Evolutionary conservation across 2,329 filamentous ascomycete species (phyloP).

Genomic region (Lizonia empirigonia): DNA sequence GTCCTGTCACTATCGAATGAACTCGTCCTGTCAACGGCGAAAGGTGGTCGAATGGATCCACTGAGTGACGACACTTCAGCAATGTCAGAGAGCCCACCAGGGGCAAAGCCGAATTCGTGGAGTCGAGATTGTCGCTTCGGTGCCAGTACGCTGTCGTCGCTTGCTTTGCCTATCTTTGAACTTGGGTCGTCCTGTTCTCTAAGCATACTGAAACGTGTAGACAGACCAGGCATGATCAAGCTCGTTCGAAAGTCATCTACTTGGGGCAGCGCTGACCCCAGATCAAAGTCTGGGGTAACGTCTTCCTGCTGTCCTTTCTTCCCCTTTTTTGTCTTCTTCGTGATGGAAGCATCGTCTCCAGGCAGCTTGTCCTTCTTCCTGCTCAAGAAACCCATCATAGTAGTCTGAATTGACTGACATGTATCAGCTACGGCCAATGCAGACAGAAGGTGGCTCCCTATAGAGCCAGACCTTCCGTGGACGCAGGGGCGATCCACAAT

Average conservation of each 20-base stretch:
- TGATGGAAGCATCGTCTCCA: slow-evolving; percentile 40
- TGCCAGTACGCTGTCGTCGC: slow-evolving; percentile 89
- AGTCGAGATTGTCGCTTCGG: slow-evolving; percentile 81
- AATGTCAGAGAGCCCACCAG: slow-evolving; percentile 74
- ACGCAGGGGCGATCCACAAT: neutral
- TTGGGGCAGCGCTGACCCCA: slow-evolving; percentile 75
- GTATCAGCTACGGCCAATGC: slow-evolving; percentile 3
- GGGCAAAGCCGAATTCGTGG: slow-evolving; percentile 70
- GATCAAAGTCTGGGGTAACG: slow-evolving; percentile 70
- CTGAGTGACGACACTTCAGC: slow-evolving; percentile 83
- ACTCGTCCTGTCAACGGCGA: slow-evolving; percentile 64
- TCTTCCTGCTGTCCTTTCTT: slow-evolving; percentile 60
- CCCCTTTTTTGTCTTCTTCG: slow-evolving; percentile 51
- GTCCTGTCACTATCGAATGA: slow-evolving; percentile 67
- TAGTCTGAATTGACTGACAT: slow-evolving; percentile 34
- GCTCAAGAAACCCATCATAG: slow-evolving; percentile 78
- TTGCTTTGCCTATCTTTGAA: slow-evolving; percentile 89
- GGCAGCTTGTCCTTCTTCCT: slow-evolving; percentile 64
- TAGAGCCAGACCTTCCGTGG: neutral
- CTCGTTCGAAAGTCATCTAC: slow-evolving; percentile 93
- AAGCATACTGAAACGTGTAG: slow-evolving; percentile 95
- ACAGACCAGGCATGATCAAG: slow-evolving; percentile 92
- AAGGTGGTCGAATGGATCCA: slow-evolving; percentile 59
- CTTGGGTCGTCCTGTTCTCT: slow-evolving; percentile 91
- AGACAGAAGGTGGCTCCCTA: neutral